A percentile compares a stretch with the other conserved stretches of the same genome.
Conservation (phyloP, 495 filamentous ascomycete species). For the Annulohypoxylon nitens region DNA sequence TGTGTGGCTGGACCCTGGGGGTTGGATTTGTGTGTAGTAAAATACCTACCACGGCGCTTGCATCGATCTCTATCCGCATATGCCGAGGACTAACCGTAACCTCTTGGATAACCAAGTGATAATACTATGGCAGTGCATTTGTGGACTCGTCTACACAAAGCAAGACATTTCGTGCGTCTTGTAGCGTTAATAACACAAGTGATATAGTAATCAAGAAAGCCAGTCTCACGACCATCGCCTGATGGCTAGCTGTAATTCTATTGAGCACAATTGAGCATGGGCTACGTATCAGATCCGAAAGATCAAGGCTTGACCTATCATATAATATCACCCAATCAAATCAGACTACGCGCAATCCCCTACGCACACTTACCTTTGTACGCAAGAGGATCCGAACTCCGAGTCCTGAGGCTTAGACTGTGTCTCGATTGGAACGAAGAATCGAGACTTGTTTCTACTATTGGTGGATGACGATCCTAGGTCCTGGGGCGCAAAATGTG, state of each 20-base stretch:
- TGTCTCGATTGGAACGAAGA: not conserved
- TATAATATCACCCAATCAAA: not conserved
- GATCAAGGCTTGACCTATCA: slow-evolving; percentile 18
- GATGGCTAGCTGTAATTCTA: not conserved
- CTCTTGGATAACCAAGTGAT: not conserved
- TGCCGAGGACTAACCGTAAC: not conserved
- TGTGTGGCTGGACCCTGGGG: not conserved
- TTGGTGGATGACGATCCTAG: too few relatives aligned
- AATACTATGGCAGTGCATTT: not conserved
- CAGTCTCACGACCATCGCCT: not conserved
- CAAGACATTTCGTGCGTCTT: not conserved
- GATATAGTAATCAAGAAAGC: not conserved
- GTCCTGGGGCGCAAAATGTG: not conserved
- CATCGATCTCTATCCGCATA: not conserved
- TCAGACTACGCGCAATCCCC: slow-evolving; percentile 1
- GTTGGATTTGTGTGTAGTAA: not conserved
- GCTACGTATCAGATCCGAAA: not conserved
- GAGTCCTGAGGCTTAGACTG: not conserved
- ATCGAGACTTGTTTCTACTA: not conserved
- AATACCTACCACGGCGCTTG: not conserved
- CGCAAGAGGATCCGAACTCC: not conserved
- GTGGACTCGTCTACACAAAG: not conserved
- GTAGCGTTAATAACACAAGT: not conserved
- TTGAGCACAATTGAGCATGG: not conserved
- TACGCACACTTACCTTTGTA: not conserved